A percentile compares a stretch with the other conserved stretches of the same genome.
Conservation (phyloP, 495 filamentous ascomycete genomes). For the Penicillium subrubescens region DNA sequence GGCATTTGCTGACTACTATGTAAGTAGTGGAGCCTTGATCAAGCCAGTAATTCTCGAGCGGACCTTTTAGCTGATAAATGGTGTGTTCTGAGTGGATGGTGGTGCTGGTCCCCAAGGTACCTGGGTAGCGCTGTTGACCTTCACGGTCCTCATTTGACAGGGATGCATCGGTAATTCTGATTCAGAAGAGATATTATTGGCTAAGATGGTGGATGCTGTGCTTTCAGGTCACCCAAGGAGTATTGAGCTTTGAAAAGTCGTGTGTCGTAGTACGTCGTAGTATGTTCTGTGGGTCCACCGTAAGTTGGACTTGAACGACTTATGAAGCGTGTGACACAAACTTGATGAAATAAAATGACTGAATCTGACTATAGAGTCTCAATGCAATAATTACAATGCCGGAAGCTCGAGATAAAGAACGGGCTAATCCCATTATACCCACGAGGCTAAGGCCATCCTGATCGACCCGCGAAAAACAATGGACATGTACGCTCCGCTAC, state of each 20-base stretch:
- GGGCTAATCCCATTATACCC: too few species aligned
- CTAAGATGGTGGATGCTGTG: background rate
- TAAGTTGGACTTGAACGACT: background rate
- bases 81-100: conserved; percentile 19
- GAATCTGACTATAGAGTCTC: background rate
- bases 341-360: background rate
- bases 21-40: conserved; percentile 2
- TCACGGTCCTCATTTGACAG: conserved; percentile 31
- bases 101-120: conserved; percentile 29
- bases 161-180: conserved; percentile 5
- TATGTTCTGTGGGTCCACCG: background rate
- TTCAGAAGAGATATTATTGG: conserved; percentile 12
- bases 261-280: background rate
- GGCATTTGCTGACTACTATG: conserved; percentile 15
- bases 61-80: conserved; percentile 25
- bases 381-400: background rate
- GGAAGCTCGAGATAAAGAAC: background rate
- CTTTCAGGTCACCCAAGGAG: background rate
- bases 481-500: background rate
- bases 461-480: background rate
- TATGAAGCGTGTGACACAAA: background rate
- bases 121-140: conserved; percentile 18
- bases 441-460: background rate
- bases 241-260: background rate
- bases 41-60: conserved; percentile 14